Conservation (phyloP, 768 basidiomycete species). For the Rhodotorula sphaerocarpa region DNA sequence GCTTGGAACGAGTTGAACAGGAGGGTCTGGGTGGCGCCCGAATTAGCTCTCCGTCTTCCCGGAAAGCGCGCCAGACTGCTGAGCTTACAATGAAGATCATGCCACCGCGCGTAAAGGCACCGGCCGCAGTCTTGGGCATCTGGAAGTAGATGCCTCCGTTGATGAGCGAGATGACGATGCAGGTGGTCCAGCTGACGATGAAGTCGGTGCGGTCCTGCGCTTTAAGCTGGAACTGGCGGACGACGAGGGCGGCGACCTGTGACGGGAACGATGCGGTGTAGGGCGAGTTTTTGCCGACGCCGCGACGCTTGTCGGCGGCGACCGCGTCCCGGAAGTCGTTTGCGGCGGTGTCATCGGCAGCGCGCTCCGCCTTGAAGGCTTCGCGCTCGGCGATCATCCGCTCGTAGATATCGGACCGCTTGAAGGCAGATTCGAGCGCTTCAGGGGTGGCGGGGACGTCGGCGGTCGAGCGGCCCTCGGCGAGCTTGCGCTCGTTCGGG, state of each 20-base stretch:
- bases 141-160: slow-evolving; percentile 51
- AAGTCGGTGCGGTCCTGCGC: slow-evolving; percentile 72
- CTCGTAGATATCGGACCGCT: slow-evolving; percentile 48
- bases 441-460: slow-evolving; percentile 63
- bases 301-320: slow-evolving; percentile 64
- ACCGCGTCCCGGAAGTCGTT: slow-evolving; percentile 70
- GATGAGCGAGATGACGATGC: slow-evolving; percentile 50
- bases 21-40: slow-evolving; percentile 15
- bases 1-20: slow-evolving; percentile 54
- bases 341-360: slow-evolving; percentile 51
- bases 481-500: slow-evolving; percentile 73
- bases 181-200: slow-evolving; percentile 59
- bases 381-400: slow-evolving; percentile 50
- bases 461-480: slow-evolving; percentile 53
- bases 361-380: slow-evolving; percentile 57
- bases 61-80: too few relatives aligned
- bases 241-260: slow-evolving; percentile 63
- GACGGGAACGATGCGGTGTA: slow-evolving; percentile 71
- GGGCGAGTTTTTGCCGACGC: slow-evolving; percentile 62
- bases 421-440: slow-evolving; percentile 60
- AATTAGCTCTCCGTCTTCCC: too few relatives aligned
- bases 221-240: slow-evolving; percentile 56
- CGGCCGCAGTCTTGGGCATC: slow-evolving; percentile 62
- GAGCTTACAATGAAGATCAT: slow-evolving; percentile 57
- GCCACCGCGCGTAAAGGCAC: slow-evolving; percentile 79